Evolutionary conservation across 2,329 filamentous ascomycete genomes (phyloP).

Genomic region (Sphaerulina vaccinii): DNA sequence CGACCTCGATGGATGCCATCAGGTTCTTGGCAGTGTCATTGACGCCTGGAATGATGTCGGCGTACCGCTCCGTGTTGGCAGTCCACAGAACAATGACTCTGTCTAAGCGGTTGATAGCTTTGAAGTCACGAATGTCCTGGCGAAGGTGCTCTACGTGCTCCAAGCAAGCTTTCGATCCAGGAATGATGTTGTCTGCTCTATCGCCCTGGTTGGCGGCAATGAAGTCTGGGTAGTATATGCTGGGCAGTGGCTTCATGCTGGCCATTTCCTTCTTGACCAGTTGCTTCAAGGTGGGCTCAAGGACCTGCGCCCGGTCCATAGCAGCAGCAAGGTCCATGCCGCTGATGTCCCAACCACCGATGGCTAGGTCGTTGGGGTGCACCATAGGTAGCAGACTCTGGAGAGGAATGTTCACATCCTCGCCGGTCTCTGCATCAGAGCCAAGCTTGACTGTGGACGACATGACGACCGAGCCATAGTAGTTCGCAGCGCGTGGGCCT

Average conservation of each 20-base stretch:
- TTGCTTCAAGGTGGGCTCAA: slow-evolving; percentile 90
- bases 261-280: slow-evolving; percentile 92
- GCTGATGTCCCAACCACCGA: slow-evolving; percentile 98
- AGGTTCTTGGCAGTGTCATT: slow-evolving; percentile 97
- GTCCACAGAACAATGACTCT: slow-evolving; percentile 98
- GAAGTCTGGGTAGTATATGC: slow-evolving; percentile 98
- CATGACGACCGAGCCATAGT: slow-evolving; percentile 98
- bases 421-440: slow-evolving; percentile 74
- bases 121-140: slow-evolving; percentile 92
- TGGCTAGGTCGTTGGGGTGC: slow-evolving; percentile 90
- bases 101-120: slow-evolving; percentile 77
- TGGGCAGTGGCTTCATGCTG: slow-evolving; percentile 81
- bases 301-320: slow-evolving; percentile 93
- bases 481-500: slow-evolving; percentile 81
- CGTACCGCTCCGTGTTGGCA: slow-evolving; percentile 96
- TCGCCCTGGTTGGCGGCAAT: slow-evolving; percentile 98
- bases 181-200: slow-evolving; percentile 85
- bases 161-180: slow-evolving; percentile 78
- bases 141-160: slow-evolving; percentile 92
- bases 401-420: slow-evolving; percentile 96
- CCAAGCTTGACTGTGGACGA: slow-evolving; percentile 95
- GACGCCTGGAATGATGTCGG: slow-evolving; percentile 80
- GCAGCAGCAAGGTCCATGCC: slow-evolving; percentile 81
- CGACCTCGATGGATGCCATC: slow-evolving; percentile 78
- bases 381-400: slow-evolving; percentile 84